Evolutionary conservation across 495 filamentous ascomycete species (phyloP), one percentile per base, ranked within the genome.

Genomic region (Parathielavia appendiculata): DNA sequence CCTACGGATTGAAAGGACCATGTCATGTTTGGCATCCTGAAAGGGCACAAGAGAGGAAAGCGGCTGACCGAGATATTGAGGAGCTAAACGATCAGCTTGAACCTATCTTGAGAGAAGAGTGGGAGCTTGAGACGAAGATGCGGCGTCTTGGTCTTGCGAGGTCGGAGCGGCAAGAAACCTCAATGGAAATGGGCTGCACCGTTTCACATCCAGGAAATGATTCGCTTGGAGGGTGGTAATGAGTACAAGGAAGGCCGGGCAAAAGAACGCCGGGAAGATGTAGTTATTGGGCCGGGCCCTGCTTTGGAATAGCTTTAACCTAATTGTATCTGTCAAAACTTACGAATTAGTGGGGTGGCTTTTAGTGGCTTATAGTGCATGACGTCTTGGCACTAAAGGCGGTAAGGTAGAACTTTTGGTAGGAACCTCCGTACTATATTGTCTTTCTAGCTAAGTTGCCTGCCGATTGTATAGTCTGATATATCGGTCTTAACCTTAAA

Each of bases 31-130:
- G 26, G 26, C 26, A 30, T 6, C 26, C 26, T 30, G 26, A 30
- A 30, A 3, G 3, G 6, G 6, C 26, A 30, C 26, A 30, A 30
- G 26, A 30, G 26, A 30, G 6, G 26, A 30, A 30, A 6, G 26
- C 26, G 26, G 26, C 26, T 30, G 26, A 30, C 6, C 26, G 26
- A 2, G 26, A 30, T 30, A 2, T 30, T 6, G 26, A 56, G 39
- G 23, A 58, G 44, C 20, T 49, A 12, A 69, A 69, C 39, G 30
- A 13, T 5, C 13, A 53, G 39, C 48, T 68, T 26, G 41, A 70
- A 46, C 58, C 51, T 1, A 47, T 49, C 9, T 5, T 34, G 1
- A 26, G 43, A 13, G 23, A 39, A 6, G 32, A 54, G 23, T 68
- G n/a, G 58, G 63, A 68, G 56, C 19, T 64, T 46, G 40, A 54